Conservation (phyloP, 495 filamentous ascomycete species). For the Neurospora sp. region DNA sequence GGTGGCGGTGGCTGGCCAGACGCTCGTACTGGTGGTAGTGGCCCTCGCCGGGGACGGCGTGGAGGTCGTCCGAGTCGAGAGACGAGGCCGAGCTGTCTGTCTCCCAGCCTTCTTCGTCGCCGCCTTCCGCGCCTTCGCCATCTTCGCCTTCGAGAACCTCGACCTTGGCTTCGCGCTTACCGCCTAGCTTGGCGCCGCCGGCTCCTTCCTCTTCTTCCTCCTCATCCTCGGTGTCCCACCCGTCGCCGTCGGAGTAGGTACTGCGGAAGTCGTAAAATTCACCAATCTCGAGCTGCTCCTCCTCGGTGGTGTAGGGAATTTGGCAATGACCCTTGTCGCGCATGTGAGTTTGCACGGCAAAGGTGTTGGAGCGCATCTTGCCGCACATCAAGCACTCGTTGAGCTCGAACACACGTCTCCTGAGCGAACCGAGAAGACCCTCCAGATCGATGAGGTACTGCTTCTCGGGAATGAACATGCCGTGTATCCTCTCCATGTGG, state of each 20-base stretch:
- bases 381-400: conserved; percentile 72
- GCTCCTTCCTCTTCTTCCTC: conserved; percentile 44
- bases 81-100: conserved; percentile 81
- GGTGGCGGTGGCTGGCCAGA: conserved; percentile 53
- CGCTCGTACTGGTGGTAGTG: conserved; percentile 49
- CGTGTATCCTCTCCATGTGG: conserved; percentile 88
- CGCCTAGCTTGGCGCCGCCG: conserved; percentile 51
- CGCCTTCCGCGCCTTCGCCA: conserved; percentile 7
- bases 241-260: conserved; percentile 69
- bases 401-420: conserved; percentile 64
- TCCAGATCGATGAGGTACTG: conserved; percentile 70
- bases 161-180: conserved; percentile 36
- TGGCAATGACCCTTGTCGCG: conserved; percentile 92
- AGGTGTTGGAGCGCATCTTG: conserved; percentile 59
- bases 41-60: conserved; percentile 58
- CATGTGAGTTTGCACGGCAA: conserved; percentile 89
- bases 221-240: conserved; percentile 57
- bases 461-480: conserved; percentile 91
- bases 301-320: conserved; percentile 83
- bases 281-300: conserved; percentile 90
- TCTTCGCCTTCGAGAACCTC: conserved; percentile 10
- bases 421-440: conserved; percentile 65
- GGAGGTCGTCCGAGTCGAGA: conserved; percentile 66
- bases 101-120: conserved; percentile 56
- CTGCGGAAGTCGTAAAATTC: conserved; percentile 95